Conservation (phyloP, 1,139 yeast genomes). For the Zygosaccharomyces pseudobailii region DNA sequence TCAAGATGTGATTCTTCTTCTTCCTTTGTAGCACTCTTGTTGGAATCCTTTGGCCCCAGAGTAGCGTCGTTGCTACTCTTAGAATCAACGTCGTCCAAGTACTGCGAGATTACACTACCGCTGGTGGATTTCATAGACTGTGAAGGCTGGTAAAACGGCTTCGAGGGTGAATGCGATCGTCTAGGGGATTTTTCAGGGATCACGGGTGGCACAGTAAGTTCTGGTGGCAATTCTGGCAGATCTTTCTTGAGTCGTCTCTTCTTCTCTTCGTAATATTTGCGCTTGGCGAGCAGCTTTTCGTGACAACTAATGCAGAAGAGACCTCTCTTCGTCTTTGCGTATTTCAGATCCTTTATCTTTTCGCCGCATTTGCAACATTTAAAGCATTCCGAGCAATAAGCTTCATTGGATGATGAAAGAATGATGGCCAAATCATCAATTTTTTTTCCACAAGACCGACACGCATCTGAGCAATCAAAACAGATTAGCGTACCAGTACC, state of each 20-base stretch:
- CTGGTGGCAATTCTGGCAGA: slow-evolving; percentile 13
- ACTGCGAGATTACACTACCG: slow-evolving; percentile 14
- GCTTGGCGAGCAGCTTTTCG: slow-evolving; percentile 56
- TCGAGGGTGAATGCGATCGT: slow-evolving; percentile 10
- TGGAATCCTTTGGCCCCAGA: neutral
- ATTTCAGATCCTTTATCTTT: slow-evolving; percentile 82
- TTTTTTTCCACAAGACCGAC: slow-evolving; percentile 82
- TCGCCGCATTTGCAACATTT: slow-evolving; percentile 85
- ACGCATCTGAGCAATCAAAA: slow-evolving; percentile 83
- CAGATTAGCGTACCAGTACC: slow-evolving; percentile 93
- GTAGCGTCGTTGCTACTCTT: neutral
- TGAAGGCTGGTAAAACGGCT: slow-evolving; percentile 1
- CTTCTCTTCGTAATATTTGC: slow-evolving; percentile 38
- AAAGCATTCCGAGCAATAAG: slow-evolving; percentile 89
- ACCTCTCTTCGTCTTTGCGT: slow-evolving; percentile 93
- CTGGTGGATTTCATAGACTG: slow-evolving; percentile 10
- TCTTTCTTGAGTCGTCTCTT: slow-evolving; percentile 32
- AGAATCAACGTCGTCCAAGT: slow-evolving; percentile 7
- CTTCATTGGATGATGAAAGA: slow-evolving; percentile 80
- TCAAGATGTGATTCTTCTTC: neutral
- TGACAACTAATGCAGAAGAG: slow-evolving; percentile 92
- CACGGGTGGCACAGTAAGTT: slow-evolving; percentile 5
- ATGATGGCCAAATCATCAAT: slow-evolving; percentile 91
- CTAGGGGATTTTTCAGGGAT: slow-evolving; percentile 12
- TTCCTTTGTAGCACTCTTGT: slow-evolving; percentile 1